Base-by-base conservation (phyloP, 345 rosid genomes). In the Corchorus olitorius region DNA sequence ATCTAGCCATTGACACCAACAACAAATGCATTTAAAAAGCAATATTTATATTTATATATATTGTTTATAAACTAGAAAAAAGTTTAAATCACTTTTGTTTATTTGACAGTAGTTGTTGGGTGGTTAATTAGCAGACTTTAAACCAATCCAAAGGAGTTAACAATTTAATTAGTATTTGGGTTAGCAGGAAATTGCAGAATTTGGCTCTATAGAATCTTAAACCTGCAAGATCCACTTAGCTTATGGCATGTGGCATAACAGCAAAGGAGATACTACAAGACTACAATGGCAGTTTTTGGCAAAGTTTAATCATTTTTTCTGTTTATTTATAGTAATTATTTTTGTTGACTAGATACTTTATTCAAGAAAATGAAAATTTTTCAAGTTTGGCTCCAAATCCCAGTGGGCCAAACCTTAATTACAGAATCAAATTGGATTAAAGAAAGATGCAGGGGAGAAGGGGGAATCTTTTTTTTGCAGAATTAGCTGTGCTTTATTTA, bases 381-480 rank as follows among this genome's bases (percentile, higher is more conserved):
- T 16, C 8, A 48, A 52, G 13, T n/a, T 59, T 35, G 27, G 43
- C 17, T 76, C 33, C 74, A 58, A 70, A 61, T 48, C 72, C 60
- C 5, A 34, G 48, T 34, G 76, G 79, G 13, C 41, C 76, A 75
- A 75, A 55, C 59, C 65, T 48, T 69, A 45, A 75, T 35, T 53
- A 33, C 61, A 64, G 37, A 64, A 70, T 55, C 55, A 76, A 49
- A 39, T 72, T 43, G 2, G 4, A 56, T 60, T 27, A 60, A 60
- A 60, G 8, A 27, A 59, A 59, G 15, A 10, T 4, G 43, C 5
- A 39, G 8, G 48, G 48, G 50, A 61, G 27, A n/a, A 9, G 16
- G 53, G 27, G 19, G 76, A 75, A 74, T 70, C 79, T 58, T 52
- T 46, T 46, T 58, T 52, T 46, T 46, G 43, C 56, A 34, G 54